Evolutionary conservation across 2,329 filamentous ascomycete species (phyloP).

Genomic region (Neofusicoccum ribis): DNA sequence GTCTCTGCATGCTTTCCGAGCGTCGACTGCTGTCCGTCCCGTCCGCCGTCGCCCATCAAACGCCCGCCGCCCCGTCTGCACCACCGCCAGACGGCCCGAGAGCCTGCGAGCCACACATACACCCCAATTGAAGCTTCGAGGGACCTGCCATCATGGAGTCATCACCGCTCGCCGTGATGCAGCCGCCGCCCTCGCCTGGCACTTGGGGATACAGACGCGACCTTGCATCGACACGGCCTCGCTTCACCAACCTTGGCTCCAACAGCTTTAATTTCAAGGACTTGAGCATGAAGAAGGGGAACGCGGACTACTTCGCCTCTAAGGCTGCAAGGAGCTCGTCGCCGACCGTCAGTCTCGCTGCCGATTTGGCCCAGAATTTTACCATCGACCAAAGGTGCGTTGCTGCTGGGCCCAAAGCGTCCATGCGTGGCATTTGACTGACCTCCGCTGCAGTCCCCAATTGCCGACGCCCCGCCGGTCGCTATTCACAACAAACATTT

Average conservation of each 20-base stretch:
- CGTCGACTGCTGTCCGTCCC: not conserved
- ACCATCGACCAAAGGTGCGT: slow-evolving; percentile 89
- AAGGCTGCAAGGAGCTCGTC: slow-evolving; percentile 82
- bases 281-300: slow-evolving; percentile 68
- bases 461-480: slow-evolving; percentile 80
- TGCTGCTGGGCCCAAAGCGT: slow-evolving; percentile 25
- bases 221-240: slow-evolving; percentile 52
- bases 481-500: slow-evolving; percentile 74
- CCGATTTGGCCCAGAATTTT: slow-evolving; percentile 95
- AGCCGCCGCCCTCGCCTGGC: slow-evolving; percentile 66
- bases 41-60: slow-evolving; percentile 3
- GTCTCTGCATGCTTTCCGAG: slow-evolving; percentile 9
- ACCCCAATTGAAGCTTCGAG: slow-evolving; percentile 9
- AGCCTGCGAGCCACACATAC: slow-evolving; percentile 4
- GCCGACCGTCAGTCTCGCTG: slow-evolving; percentile 84
- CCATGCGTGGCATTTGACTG: slow-evolving; percentile 32
- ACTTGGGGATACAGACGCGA: slow-evolving; percentile 63
- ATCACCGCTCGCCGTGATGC: slow-evolving; percentile 91
- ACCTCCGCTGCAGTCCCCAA: slow-evolving; percentile 65
- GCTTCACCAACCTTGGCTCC: slow-evolving; percentile 57
- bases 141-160: slow-evolving; percentile 53
- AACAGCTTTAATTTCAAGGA: slow-evolving; percentile 76
- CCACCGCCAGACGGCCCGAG: slow-evolving; percentile 12
- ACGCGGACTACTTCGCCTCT: slow-evolving; percentile 78
- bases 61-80: not conserved